Conservation (phyloP, 371 early-diverging fungal genomes). For the Phascolomyces articulosus region DNA sequence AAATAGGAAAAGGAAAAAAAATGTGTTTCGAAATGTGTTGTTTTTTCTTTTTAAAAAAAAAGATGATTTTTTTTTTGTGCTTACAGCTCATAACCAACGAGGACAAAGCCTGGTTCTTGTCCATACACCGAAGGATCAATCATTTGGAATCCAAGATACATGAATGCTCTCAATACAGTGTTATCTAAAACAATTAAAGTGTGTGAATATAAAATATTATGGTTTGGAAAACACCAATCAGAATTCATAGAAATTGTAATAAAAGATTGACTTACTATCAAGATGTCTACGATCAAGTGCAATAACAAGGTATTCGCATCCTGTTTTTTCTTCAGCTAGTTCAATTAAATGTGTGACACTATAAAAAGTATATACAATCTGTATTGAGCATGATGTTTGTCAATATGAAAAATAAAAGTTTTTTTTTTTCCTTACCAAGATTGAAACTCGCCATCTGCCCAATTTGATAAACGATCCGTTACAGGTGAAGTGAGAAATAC, state of each 20-base stretch:
- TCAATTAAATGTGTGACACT: conserved; percentile 52
- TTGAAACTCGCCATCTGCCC: conserved; percentile 50
- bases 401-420: background rate
- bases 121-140: conserved; percentile 56
- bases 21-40: background rate
- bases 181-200: conserved; percentile 25
- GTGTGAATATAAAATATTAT: background rate
- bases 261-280: conserved; percentile 8
- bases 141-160: conserved; percentile 69
- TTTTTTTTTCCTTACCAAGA: conserved; percentile 33
- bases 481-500: conserved; percentile 46
- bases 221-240: no score
- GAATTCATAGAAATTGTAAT: background rate
- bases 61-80: background rate
- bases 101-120: conserved; percentile 51
- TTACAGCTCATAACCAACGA: conserved; percentile 60
- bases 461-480: conserved; percentile 30
- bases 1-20: background rate
- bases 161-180: conserved; percentile 53
- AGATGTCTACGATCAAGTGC: conserved; percentile 28
- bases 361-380: conserved; percentile 1
- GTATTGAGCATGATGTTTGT: no score
- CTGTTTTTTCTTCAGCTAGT: conserved; percentile 52
- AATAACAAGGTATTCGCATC: conserved; percentile 40
- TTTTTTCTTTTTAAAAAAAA: background rate